These are phyloP conservation scores for Arabis hirsuta DNA, from an alignment of 345 rosid genomes.

Conservation along the genomic window DNA sequence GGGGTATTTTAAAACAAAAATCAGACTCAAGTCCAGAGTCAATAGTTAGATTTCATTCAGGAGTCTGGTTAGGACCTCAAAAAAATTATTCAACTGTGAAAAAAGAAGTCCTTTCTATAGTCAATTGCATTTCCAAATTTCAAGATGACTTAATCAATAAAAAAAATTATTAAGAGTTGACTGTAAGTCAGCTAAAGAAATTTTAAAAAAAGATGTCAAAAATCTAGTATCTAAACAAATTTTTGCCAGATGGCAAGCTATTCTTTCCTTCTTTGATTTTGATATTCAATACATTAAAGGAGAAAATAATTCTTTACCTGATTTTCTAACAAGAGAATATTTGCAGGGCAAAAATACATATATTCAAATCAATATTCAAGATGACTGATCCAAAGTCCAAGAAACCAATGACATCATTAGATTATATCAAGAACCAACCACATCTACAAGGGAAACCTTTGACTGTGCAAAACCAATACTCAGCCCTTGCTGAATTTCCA, in stretches of 20 bases:
- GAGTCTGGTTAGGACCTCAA: neutral
- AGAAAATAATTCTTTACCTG: neutral
- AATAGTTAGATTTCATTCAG: neutral
- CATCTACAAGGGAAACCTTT: too few relatives aligned
- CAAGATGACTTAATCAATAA: neutral
- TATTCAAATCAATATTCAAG: neutral
- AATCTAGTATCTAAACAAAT: too few relatives aligned
- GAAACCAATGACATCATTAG: too few relatives aligned
- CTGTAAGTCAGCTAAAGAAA: neutral
- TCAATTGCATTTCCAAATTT: neutral
- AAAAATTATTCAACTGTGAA: neutral
- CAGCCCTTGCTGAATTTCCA: too few relatives aligned
- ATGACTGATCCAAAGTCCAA: too few relatives aligned
- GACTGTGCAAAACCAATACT: too few relatives aligned
- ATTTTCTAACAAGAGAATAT: neutral
- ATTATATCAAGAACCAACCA: too few relatives aligned
- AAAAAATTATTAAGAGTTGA: neutral
- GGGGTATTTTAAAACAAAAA: neutral
- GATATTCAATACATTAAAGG: slow-evolving; percentile 1
- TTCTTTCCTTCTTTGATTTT: neutral
- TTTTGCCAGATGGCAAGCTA: neutral
- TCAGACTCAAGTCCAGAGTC: neutral
- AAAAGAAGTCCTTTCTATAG: neutral
- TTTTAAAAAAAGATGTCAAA: too few relatives aligned
- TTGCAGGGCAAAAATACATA: neutral